phyloP scores from a whole-genome alignment of 2,329 filamentous ascomycete genomes.

The Aspergillus proliferans region DNA sequence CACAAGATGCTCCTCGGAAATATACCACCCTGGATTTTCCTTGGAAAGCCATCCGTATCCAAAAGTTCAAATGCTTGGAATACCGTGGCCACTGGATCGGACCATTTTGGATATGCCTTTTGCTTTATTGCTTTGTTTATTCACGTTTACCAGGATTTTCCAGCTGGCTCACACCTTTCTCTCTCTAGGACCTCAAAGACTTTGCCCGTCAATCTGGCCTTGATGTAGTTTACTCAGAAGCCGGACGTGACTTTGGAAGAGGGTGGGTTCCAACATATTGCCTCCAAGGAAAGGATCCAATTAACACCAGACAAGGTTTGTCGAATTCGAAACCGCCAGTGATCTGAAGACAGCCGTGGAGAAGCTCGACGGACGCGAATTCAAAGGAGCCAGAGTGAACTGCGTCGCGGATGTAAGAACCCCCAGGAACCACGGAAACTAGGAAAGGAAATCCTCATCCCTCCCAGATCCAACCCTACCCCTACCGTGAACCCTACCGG shows the following conservation, averaged over 20 bases:
- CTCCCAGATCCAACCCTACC: constrained; percentile 57
- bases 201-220: constrained; percentile 95
- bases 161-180: constrained; percentile 68
- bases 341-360: constrained; percentile 89
- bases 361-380: constrained; percentile 87
- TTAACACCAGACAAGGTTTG: constrained; percentile 60
- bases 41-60: background rate
- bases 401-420: constrained; percentile 77
- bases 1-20: background rate
- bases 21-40: background rate
- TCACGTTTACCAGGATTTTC: constrained; percentile 11
- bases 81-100: constrained; percentile 14
- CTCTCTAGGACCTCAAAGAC: constrained; percentile 97
- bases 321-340: constrained; percentile 90
- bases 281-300: constrained; percentile 7
- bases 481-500: constrained; percentile 62
- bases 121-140: constrained; percentile 1
- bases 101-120: background rate
- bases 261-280: constrained; percentile 57
- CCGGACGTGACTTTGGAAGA: constrained; percentile 84
- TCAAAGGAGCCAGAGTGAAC: constrained; percentile 80
- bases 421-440: constrained; percentile 12
- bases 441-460: constrained; percentile 20
- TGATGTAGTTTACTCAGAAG: constrained; percentile 97
- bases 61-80: constrained; percentile 3